Base-by-base conservation (phyloP, 495 filamentous ascomycete genomes). In the Coniosporium apollinis region DNA sequence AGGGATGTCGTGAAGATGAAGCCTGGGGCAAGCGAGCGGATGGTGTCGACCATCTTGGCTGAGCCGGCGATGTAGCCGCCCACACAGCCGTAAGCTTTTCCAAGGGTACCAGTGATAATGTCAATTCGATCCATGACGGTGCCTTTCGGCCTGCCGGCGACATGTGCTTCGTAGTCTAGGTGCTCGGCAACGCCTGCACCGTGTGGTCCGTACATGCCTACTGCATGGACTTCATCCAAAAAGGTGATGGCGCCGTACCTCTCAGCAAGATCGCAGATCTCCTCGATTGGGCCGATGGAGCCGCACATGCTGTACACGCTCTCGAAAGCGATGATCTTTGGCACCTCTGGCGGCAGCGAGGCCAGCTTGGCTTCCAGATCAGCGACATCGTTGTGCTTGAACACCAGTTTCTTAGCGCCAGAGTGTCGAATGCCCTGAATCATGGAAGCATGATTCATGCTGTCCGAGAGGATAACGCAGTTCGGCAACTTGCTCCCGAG, bases 271-370 rank as follows among this genome's bases (percentile, higher is more conserved):
- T 96, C 85, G 54, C 84, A 93, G 37, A 97, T 96, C 52, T 79
- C 73, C 58, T 83, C 82, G 42, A 97, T 96, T 3, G 89, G 91
- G 0, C 82, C 91, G 51, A 97, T 79, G 16, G 82, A 91, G 41
- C 89, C 89, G 57, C 91, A 97, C 89, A 97, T 97, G 61, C 81
- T 89, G 59, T 97, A 97, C 17, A 97, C 89, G 13, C 81, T 91
- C 59, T 97, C 89, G 44, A 96, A 97, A 14, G 89, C 89, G 42
- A 97, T 97, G 40, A 97, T 92, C 67, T 97, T 97, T 29, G 89
- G 89, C 19, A 82, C 67, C 29, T 85, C 64, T 2, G 75, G 54
- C 0, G 87, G 84, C 21, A 97, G 67, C 11, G 83, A 78, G 3
- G 85, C 85, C 37, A 97, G 66, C 51, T 97, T 96, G 30, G 67